These are phyloP conservation scores for Parathielavia appendiculata DNA, from an alignment of 495 filamentous ascomycete genomes.

Conservation along the genomic window DNA sequence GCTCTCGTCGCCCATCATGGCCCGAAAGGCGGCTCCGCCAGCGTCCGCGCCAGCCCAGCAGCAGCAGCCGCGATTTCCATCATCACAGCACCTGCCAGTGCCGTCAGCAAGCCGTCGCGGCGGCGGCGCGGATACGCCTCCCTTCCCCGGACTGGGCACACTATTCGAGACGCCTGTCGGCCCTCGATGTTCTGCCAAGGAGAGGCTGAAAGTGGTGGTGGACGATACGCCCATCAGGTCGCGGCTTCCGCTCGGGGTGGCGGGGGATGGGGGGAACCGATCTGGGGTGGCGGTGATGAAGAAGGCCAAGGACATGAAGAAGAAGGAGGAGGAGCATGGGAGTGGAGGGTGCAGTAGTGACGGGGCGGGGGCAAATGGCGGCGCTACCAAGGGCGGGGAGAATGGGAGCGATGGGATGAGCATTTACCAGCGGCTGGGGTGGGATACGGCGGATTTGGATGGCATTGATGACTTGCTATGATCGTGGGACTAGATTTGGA, in stretches of 20 bases:
- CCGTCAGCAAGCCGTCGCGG: constrained; percentile 17
- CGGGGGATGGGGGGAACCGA: constrained; percentile 4
- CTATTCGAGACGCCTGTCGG: constrained; percentile 40
- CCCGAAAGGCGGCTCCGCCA: constrained; percentile 45
- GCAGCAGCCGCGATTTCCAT: constrained; percentile 16
- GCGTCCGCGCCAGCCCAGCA: background rate
- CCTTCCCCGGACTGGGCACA: constrained; percentile 33
- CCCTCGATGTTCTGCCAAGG: constrained; percentile 15
- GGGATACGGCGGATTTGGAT: constrained; percentile 59
- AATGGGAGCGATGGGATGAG: constrained; percentile 6
- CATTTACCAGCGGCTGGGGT: constrained; percentile 70
- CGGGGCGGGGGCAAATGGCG: background rate
- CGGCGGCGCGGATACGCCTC: constrained; percentile 37
- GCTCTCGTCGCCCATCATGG: constrained; percentile 41
- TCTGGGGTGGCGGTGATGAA: background rate
- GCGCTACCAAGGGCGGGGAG: background rate
- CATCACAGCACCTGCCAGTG: constrained; percentile 27
- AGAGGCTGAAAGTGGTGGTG: constrained; percentile 26
- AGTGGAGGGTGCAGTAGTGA: background rate
- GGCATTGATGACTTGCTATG: constrained; percentile 28
- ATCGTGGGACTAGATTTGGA: background rate
- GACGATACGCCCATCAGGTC: constrained; percentile 44
- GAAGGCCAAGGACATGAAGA: background rate
- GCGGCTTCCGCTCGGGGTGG: constrained; percentile 16
- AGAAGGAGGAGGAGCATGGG: background rate